Conservation (phyloP, 2,329 filamentous ascomycete species). For the Sporothrix mexicana region DNA sequence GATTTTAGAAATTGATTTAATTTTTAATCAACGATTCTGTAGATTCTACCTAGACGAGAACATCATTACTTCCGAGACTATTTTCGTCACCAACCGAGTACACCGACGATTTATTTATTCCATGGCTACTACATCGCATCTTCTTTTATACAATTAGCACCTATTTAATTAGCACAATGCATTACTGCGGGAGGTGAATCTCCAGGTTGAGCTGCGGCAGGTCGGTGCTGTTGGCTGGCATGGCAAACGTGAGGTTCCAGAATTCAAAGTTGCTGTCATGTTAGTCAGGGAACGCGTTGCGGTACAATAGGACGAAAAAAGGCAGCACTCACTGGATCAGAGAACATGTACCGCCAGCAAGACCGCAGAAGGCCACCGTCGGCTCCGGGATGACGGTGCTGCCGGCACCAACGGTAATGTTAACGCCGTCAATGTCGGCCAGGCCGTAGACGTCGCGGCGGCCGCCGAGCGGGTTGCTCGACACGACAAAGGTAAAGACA, state of each 20-base stretch:
- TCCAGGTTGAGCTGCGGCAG: slow-evolving; percentile 32
- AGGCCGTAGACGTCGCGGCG: slow-evolving; percentile 53
- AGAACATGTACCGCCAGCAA: slow-evolving; percentile 44
- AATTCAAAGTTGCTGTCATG: slow-evolving; percentile 56
- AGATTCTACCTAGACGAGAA: too few species aligned
- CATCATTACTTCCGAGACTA: too few species aligned
- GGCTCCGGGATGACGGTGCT: slow-evolving; percentile 51
- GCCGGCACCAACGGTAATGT: slow-evolving; percentile 49
- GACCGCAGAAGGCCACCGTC: slow-evolving; percentile 52
- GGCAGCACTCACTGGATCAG: too few species aligned
- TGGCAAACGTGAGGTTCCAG: slow-evolving; percentile 54
- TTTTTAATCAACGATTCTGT: too few species aligned
- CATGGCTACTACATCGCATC: neutral
- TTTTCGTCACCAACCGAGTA: too few species aligned
- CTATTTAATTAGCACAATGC: too few species aligned
- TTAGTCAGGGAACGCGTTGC: too few species aligned
- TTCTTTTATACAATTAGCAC: neutral
- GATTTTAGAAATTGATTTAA: too few species aligned
- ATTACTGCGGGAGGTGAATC: slow-evolving; percentile 18
- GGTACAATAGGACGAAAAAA: too few species aligned
- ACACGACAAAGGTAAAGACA: slow-evolving; percentile 58
- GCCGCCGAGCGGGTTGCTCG: slow-evolving; percentile 49
- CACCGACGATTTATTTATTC: too few species aligned
- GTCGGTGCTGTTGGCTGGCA: slow-evolving; percentile 43
- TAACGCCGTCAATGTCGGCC: slow-evolving; percentile 56